Conservation (phyloP, 805 yeast genomes). For the Jamesozyma spencerorum region DNA sequence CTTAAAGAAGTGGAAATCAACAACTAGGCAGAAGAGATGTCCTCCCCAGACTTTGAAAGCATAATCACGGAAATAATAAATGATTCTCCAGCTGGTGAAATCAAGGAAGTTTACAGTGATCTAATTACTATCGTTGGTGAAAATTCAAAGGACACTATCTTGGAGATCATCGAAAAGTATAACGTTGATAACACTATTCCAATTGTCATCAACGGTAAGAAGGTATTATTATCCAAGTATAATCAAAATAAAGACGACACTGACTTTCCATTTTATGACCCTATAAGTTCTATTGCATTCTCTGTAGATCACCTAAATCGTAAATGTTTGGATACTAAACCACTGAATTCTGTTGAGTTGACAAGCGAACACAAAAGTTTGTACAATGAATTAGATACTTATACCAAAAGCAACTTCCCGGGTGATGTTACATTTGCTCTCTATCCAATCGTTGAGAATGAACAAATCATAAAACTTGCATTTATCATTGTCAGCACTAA, state of each 20-base stretch:
- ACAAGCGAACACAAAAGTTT: constrained; percentile 13
- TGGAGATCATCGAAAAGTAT: constrained; percentile 33
- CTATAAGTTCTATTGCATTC: constrained; percentile 38
- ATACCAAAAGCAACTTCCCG: constrained; percentile 61
- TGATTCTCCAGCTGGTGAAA: constrained; percentile 31
- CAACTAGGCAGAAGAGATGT: constrained; percentile 3
- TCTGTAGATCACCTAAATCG: constrained; percentile 48
- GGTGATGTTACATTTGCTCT: constrained; percentile 40
- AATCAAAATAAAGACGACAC: constrained; percentile 35
- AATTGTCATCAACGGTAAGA: constrained; percentile 28
- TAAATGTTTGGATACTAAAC: constrained; percentile 46
- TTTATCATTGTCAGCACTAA: constrained; percentile 63
- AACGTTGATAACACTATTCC: constrained; percentile 31
- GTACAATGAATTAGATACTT: constrained; percentile 27
- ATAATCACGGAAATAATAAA: constrained; percentile 22
- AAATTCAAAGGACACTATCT: constrained; percentile 28
- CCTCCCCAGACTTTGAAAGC: constrained; percentile 18
- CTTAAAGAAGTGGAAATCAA: neutral
- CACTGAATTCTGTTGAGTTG: constrained; percentile 10
- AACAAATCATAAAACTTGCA: constrained; percentile 18
- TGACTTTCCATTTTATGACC: constrained; percentile 45
- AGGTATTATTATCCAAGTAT: constrained; percentile 39
- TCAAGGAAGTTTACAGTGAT: constrained; percentile 31
- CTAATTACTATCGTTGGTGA: constrained; percentile 36
- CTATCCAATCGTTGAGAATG: constrained; percentile 30